Percentiles rank a stretch among this genome's conserved stretches.
Evolutionary conservation across 176 grass and related monocot species (phyloP).

Genomic region (Zoysia japonica): DNA sequence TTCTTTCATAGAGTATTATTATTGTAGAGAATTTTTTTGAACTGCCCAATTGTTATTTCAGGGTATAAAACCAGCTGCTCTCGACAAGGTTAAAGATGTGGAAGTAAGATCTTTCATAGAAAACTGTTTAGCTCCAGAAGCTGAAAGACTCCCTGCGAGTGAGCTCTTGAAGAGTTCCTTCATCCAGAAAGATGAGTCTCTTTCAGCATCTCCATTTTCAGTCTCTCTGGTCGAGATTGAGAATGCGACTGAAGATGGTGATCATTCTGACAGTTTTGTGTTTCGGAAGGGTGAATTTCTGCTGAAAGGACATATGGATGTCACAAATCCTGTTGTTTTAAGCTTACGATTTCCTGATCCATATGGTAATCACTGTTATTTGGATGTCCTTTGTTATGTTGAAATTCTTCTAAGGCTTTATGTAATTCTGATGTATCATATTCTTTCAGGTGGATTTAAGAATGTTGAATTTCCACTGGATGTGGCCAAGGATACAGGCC

Average conservation of each 20-base stretch:
- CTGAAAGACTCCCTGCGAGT: slow-evolving; percentile 30
- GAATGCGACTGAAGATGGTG: slow-evolving; percentile 25
- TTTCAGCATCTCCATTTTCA: slow-evolving; percentile 28
- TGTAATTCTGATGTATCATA: background rate
- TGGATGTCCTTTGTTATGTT: background rate
- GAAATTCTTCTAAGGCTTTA: background rate
- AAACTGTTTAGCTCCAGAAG: slow-evolving; percentile 47
- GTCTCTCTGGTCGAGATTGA: slow-evolving; percentile 37
- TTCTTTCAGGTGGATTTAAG: slow-evolving; percentile 41
- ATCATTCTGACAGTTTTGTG: slow-evolving; percentile 15
- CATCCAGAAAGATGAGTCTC: slow-evolving; percentile 36
- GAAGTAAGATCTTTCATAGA: slow-evolving; percentile 61
- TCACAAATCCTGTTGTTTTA: slow-evolving; percentile 7
- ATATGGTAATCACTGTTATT: slow-evolving; percentile 23
- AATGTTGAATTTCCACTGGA: slow-evolving; percentile 41
- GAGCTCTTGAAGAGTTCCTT: slow-evolving; percentile 53
- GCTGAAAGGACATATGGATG: slow-evolving; percentile 38
- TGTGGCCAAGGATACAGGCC: slow-evolving; percentile 34
- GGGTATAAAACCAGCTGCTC: slow-evolving; percentile 48
- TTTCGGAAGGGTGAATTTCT: slow-evolving; percentile 38
- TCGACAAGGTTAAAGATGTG: slow-evolving; percentile 49
- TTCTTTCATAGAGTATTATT: background rate
- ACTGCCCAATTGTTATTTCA: background rate
- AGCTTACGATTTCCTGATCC: slow-evolving; percentile 47
- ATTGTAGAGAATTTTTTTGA: slow-evolving; percentile 1